Evolutionary conservation across 169 alveolate genomes (phyloP).

Genomic region (Plasmodium sp.): DNA sequence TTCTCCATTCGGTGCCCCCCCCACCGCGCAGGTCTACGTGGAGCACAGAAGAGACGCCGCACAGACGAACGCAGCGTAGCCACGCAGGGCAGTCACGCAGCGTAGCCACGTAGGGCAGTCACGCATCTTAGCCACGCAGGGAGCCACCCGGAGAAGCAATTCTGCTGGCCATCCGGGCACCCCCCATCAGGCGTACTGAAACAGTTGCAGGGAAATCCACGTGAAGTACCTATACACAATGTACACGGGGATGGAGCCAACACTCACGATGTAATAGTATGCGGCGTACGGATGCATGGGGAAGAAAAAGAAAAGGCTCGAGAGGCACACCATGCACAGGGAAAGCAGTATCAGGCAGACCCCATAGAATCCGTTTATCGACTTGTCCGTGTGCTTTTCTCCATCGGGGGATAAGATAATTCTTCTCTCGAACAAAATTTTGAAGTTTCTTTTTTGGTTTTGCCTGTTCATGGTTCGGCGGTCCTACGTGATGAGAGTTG

Average conservation of each 20-base stretch:
- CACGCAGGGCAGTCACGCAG: background rate
- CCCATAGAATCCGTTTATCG: slow-evolving; percentile 60
- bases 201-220: slow-evolving; percentile 69
- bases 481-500: background rate
- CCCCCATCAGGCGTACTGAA: slow-evolving; percentile 46
- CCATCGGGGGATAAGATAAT: slow-evolving; percentile 44
- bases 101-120: too few relatives aligned
- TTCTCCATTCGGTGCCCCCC: background rate
- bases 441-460: slow-evolving; percentile 65
- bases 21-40: background rate
- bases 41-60: background rate
- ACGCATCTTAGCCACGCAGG: too few relatives aligned
- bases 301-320: slow-evolving; percentile 59
- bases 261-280: slow-evolving; percentile 43
- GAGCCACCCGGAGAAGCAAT: too few relatives aligned
- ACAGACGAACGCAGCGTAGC: background rate
- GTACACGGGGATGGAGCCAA: slow-evolving; percentile 60
- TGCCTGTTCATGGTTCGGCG: slow-evolving; percentile 20
- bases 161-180: background rate
- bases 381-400: slow-evolving; percentile 45
- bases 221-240: slow-evolving; percentile 48
- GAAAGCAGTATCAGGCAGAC: slow-evolving; percentile 55
- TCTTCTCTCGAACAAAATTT: slow-evolving; percentile 62
- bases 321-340: background rate
- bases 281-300: slow-evolving; percentile 74